Evolutionary conservation across 805 yeast genomes (phyloP), one percentile per base, ranked within the genome.

Genomic region (Saturnispora halmiae): DNA sequence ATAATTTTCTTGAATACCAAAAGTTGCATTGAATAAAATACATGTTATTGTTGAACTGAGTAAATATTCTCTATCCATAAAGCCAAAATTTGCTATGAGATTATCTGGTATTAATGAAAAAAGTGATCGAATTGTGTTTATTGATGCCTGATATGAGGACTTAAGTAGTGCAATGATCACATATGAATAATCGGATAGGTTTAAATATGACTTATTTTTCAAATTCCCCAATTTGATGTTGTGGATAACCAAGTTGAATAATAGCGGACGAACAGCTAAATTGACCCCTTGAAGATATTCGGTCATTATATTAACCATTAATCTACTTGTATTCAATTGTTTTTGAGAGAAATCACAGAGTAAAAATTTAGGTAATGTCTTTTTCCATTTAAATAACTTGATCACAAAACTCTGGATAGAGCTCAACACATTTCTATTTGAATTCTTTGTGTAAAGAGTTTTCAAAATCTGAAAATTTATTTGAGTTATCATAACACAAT

Each of bases 211-310:
- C 41, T 74, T 74, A 22, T 62, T 55, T 22, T 44, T 43, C 6
- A 57, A 55, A 19, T 52, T 54, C 8, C 44, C 27, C 43, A 61
- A 45, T 46, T 73, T 75, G 36, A 82, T 57, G 49, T 81, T 82
- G 40, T 75, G 68, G 11, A 83, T 70, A 0, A 85, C 83, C 56
- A 82, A 81, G 56, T 82, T 90, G 52, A 82, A 82, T 35, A 82
- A 59, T 30, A 82, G 61, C 3, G 92, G 92, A 40, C 94, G 61
- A 4, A 82, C 85, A 0, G 90, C 88, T 32, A 82, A 59, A 53
- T 82, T 82, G 59, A 82, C 70, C 39, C 92, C 92, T 55, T 82
- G 90, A 54, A 82, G 82, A 58, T 81, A 82, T 54, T 82, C 94
- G 2, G 88, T 80, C 78, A 80, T 79, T 52, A 82, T 67, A 56